Base-by-base conservation (phyloP, 2,329 filamentous ascomycete species). In the Xylariales sp. region DNA sequence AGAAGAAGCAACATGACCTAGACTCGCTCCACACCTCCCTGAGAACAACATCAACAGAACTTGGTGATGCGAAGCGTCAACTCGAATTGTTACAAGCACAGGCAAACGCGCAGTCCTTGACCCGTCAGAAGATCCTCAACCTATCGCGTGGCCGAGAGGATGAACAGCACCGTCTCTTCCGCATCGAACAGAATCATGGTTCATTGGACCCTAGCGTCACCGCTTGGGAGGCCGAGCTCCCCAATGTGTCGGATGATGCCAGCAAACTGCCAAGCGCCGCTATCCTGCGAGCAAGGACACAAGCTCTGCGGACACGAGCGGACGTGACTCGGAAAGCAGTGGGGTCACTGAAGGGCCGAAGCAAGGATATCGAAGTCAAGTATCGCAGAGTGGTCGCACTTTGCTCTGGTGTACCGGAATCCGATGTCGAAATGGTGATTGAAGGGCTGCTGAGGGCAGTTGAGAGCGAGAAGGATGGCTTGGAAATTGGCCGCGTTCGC, bases 341-440 rank as follows among this genome's bases (percentile, higher is more conserved):
- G 2, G 74, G 77, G 14, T 76, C 76, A 5, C 74, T 98, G 7
- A 84, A 88, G 59, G 82, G 84, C 21, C 82, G 86, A 45, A 91
- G 88, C 52, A 83, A 82, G 4, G 89, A 95, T 40, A 73, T 95
- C 3, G 91, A 95, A 56, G 73, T 84, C 50, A 88, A 93, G 63
- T 96, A 96, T 60, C 78, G 89, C 19, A 86, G 84, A 50, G 87
- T 97, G 21, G 88, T 98, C 18, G 82, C 85, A 40, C 69, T 96
- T 10, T 96, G 91, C 59, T 95, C 89, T 0, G 82, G 81, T 7
- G 86, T 90, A 24, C 75, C 80, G 1, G 88, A 94, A 47, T 73
- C 75, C 7, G 78, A 88, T 44, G 86, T 97, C 11, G 93, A 97
- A 52, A 78, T 79, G 43, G 78, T 89, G 38, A 72, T 96, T 0